Percentiles rank a stretch among this genome's conserved stretches.
Conservation (phyloP, 2,329 filamentous ascomycete species). For the Nemania sp. region DNA sequence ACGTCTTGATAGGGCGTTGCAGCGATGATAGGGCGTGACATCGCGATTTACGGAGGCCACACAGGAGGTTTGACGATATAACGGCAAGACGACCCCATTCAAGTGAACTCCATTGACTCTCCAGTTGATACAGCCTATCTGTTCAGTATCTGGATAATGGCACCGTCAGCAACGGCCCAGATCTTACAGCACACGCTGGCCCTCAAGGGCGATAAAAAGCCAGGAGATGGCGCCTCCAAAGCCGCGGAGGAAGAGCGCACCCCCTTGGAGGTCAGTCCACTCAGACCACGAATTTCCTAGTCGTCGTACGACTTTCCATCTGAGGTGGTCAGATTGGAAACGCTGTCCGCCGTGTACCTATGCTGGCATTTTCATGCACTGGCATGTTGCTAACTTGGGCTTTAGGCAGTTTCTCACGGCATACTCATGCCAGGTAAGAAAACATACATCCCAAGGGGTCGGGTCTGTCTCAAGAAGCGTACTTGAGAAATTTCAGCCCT, state of each 20-base stretch:
- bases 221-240: slow-evolving; percentile 14
- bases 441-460: neutral
- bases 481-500: too few relatives aligned
- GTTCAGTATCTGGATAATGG: slow-evolving; percentile 30
- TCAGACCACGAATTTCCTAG: neutral
- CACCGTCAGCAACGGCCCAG: slow-evolving; percentile 39
- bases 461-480: neutral
- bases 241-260: slow-evolving; percentile 34
- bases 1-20: slow-evolving; percentile 11
- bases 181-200: slow-evolving; percentile 24
- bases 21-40: neutral
- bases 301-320: neutral
- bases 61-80: too few relatives aligned
- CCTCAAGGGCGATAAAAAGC: slow-evolving; percentile 26
- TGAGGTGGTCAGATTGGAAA: neutral
- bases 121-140: neutral
- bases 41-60: too few relatives aligned
- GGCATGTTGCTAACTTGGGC: neutral
- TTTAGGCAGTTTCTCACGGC: slow-evolving; percentile 42
- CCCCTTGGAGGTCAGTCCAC: slow-evolving; percentile 34
- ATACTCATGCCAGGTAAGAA: slow-evolving; percentile 38
- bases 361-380: neutral
- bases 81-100: neutral
- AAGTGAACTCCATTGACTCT: slow-evolving; percentile 1
- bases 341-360: neutral